phyloP scores from a whole-genome alignment of 163 green algal species.

The Scenedesmus sp. region DNA sequence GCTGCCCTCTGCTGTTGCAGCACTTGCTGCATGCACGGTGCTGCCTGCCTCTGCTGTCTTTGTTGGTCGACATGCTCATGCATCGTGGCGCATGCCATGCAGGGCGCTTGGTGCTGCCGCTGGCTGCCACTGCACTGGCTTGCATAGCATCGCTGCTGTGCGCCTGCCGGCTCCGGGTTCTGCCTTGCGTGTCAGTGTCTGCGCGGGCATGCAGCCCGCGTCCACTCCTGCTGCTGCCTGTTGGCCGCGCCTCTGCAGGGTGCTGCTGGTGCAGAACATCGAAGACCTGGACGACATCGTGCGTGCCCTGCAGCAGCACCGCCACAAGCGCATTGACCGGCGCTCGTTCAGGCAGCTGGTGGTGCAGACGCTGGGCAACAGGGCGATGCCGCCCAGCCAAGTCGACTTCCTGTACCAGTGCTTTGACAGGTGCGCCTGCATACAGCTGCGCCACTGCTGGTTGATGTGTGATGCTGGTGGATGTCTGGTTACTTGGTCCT shows the following conservation, averaged over 20 bases:
- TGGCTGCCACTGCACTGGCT: no score
- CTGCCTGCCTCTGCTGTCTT: no score
- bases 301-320: conserved; percentile 35
- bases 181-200: no score
- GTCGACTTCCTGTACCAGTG: conserved; percentile 45
- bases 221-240: not conserved
- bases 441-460: not conserved
- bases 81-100: no score
- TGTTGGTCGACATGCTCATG: no score
- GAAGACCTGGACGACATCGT: conserved; percentile 66
- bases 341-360: conserved; percentile 26
- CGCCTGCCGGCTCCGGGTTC: not conserved
- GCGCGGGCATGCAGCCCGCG: no score
- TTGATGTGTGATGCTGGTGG: no score
- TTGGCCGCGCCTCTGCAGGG: conserved; percentile 21
- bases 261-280: conserved; percentile 65
- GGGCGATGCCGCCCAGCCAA: conserved; percentile 35
- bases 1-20: no score
- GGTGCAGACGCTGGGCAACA: conserved; percentile 38
- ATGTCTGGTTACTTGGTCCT: no score
- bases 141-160: not conserved
- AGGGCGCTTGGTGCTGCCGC: no score
- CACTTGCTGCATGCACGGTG: no score
- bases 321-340: conserved; percentile 27
- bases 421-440: conserved; percentile 31